Base-by-base conservation (phyloP, 345 rosid genomes). In the Rhizophora apiculata region DNA sequence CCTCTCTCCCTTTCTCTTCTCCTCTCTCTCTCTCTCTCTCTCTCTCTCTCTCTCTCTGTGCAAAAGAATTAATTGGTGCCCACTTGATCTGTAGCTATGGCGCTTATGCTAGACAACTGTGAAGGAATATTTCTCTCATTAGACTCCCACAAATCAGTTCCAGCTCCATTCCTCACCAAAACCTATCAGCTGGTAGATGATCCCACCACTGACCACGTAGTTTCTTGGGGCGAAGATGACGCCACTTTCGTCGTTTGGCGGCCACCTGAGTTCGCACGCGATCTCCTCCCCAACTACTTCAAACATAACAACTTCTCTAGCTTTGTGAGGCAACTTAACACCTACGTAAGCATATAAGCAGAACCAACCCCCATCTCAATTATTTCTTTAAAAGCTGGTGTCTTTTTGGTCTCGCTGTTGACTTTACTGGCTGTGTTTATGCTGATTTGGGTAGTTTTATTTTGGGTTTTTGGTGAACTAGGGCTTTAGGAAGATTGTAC, bases 401-500 rank as follows among this genome's bases (percentile, higher is more conserved):
- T 31, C 19, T 64, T 31, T 31, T 65, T 64, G 21, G 5, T 53
- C 24, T 62, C 10, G 7, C 27, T 55, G 20, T 54, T 24, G 24
- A 24, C 11, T 53, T 54, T 15, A n/a, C 2, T 29, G 24, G 24
- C 5, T 16, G 5, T 20, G 15, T 9, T 8, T n/a, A 9, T 37
- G 16, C 39, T 64, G 68, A 68, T 63, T 71, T 68, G 78, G 64
- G 63, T 48, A 55, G 49, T 61, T 57, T 20, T 74, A 52, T 70
- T 27, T 22, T 65, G 62, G 49, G 49, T 11, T 43, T 43, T 65
- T 68, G 68, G 56, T 56, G 7, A 4, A 60, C 37, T 85, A 94
- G 98, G 98, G 98, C 55, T 94, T 94, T 74, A 89, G 96, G 71
- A 94, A 94, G 90, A 89, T 94, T 63, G 98, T 94, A 16, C 98